phyloP scores from a whole-genome alignment of 2,329 filamentous ascomycete species.

The Hymenoscyphus fraxineus region DNA sequence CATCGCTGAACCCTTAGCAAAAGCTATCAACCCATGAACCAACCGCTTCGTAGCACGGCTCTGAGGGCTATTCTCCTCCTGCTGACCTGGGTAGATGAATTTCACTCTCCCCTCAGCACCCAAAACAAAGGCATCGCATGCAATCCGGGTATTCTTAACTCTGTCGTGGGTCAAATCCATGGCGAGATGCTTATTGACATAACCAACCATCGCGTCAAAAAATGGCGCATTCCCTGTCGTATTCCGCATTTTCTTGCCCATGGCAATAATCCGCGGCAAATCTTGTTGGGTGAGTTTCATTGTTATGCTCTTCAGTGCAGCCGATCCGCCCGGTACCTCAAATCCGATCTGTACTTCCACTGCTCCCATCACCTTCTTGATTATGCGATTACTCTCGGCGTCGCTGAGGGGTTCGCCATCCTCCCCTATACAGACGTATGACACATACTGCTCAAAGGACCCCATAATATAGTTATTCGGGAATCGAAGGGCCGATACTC shows the following conservation, averaged over 20 bases:
- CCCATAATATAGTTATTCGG: slow-evolving; percentile 36
- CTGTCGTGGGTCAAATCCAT: slow-evolving; percentile 39
- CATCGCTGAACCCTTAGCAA: slow-evolving; percentile 16
- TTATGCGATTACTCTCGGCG: slow-evolving; percentile 11
- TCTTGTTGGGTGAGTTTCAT: slow-evolving; percentile 41
- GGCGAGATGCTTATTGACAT: slow-evolving; percentile 40
- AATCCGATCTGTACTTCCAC: slow-evolving; percentile 30
- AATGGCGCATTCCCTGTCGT: slow-evolving; percentile 33
- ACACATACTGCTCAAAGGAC: slow-evolving; percentile 31
- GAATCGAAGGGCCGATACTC: slow-evolving; percentile 38
- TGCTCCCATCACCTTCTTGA: slow-evolving; percentile 29
- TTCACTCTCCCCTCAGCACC: slow-evolving; percentile 40
- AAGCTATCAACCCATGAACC: slow-evolving; percentile 22
- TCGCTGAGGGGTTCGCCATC: slow-evolving; percentile 20
- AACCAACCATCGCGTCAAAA: slow-evolving; percentile 38
- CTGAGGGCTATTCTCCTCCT: slow-evolving; percentile 20
- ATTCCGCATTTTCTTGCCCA: slow-evolving; percentile 23
- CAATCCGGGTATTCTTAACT: slow-evolving; percentile 40
- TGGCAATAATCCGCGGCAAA: slow-evolving; percentile 32
- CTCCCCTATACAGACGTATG: slow-evolving; percentile 23
- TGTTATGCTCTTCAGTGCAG: slow-evolving; percentile 40
- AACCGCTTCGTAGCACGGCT: slow-evolving; percentile 24
- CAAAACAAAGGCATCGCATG: slow-evolving; percentile 41
- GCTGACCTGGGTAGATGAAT: slow-evolving; percentile 28
- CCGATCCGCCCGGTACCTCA: slow-evolving; percentile 24